Evolutionary conservation across 768 basidiomycete genomes (phyloP), one percentile per base, ranked within the genome.

Genomic region (Suillus weaverae): DNA sequence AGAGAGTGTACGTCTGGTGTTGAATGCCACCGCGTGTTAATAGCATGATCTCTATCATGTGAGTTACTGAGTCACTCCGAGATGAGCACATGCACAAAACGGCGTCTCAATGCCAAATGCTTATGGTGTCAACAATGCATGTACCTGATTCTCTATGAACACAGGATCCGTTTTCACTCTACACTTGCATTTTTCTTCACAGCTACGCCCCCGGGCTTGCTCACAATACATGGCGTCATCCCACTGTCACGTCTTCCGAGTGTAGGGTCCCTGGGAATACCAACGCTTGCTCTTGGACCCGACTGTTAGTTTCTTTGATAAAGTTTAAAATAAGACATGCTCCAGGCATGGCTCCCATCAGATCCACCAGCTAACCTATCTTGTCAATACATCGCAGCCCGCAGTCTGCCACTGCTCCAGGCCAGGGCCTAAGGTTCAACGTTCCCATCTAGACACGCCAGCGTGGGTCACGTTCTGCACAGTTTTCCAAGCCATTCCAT

Each of bases 141-240:
- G 56, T 16, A 30, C 22, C 14, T 18, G 36, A 38, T 38, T 39
- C 5, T 59, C 18, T 41, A 39, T 41, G 38, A 59, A 59, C 39
- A 36, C 39, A 32, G 11, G 26, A 41, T 59, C 6, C 26, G 38
- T 7, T 13, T 11, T 32, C 41, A 59, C 26, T 59, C 16, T 20
- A 6, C 56, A 39, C 57, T 59, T 41, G 18, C 4, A 53, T n/a
- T 32, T 43, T 41, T 4, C 57, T 59, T 59, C 57, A 59, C 57
- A 59, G 11, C 6, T 59, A 30, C 41, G 57, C 39, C 57, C 56
- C 30, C 10, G 20, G 30, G 18, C 14, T 41, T 13, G 3, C 39
- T 41, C 57, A 59, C 57, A 41, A 20, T 38, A 41, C 18, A 20
- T 41, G 18, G n/a, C 16, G 10, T 26, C 11, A 18, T 10, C 18